Percentiles rank a stretch among this genome's conserved stretches.
Conservation (phyloP, 75 land plant species). For the Sequoiadendron giganteum region DNA sequence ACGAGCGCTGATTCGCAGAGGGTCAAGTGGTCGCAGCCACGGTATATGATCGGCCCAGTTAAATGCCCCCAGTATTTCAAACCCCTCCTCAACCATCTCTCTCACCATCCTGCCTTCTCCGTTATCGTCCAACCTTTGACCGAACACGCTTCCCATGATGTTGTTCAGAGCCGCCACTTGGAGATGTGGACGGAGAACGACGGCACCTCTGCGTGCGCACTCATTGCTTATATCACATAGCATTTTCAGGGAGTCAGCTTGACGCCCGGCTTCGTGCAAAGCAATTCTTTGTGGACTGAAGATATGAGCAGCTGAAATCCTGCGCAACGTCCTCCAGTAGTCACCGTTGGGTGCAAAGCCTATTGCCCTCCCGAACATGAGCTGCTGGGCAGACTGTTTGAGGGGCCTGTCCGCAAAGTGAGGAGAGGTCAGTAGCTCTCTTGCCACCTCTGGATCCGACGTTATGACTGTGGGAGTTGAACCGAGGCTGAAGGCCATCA, state of each 20-base stretch:
- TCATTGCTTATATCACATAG: background rate
- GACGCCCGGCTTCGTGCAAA: conserved; percentile 6
- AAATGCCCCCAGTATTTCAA: conserved; percentile 45
- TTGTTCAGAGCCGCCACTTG: too few species aligned
- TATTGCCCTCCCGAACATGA: conserved; percentile 39
- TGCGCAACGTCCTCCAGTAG: too few species aligned
- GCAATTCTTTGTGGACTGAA: too few species aligned
- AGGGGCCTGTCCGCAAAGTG: conserved; percentile 70
- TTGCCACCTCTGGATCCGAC: too few species aligned
- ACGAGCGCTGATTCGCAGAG: conserved; percentile 30
- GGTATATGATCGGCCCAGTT: too few species aligned
- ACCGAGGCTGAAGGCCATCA: too few species aligned
- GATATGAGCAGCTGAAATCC: too few species aligned
- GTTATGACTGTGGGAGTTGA: too few species aligned
- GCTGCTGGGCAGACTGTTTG: conserved; percentile 59
- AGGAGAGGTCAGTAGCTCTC: conserved; percentile 20
- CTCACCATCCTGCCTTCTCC: conserved; percentile 26
- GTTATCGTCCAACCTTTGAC: background rate
- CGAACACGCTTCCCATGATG: too few species aligned
- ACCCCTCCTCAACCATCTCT: conserved; percentile 64
- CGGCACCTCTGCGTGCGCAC: background rate
- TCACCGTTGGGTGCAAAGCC: too few species aligned
- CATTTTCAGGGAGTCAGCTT: conserved; percentile 23
- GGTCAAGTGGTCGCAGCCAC: conserved; percentile 25
- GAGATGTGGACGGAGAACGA: too few species aligned